Evolutionary conservation across 2,329 filamentous ascomycete genomes (phyloP).

Genomic region (Helicocarpus griseus): DNA sequence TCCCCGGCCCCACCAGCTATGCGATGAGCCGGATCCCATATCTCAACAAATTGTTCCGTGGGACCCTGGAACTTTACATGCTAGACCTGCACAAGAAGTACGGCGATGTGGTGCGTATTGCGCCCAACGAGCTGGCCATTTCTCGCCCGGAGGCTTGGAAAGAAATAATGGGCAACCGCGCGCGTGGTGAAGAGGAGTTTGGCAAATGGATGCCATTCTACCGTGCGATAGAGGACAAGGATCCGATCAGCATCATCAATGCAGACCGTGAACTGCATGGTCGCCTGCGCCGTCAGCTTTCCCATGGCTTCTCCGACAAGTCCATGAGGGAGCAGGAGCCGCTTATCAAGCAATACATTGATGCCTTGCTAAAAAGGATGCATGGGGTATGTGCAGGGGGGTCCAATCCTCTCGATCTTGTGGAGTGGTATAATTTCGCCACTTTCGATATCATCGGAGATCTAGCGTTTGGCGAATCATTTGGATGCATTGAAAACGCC

Average conservation of each 20-base stretch:
- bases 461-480: constrained; percentile 23
- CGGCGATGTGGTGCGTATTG: constrained; percentile 22
- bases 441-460: constrained; percentile 27
- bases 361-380: constrained; percentile 22
- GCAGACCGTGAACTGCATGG: constrained; percentile 17
- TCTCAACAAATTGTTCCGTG: constrained; percentile 7
- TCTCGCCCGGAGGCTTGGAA: constrained; percentile 18
- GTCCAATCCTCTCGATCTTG: constrained; percentile 15
- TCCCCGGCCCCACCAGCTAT: constrained; percentile 15
- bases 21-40: constrained; percentile 13
- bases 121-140: constrained; percentile 20
- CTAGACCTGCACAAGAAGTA: constrained; percentile 19
- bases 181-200: constrained; percentile 11
- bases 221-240: neutral
- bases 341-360: constrained; percentile 23
- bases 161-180: constrained; percentile 20
- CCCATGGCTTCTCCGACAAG: constrained; percentile 32
- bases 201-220: constrained; percentile 16
- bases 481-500: constrained; percentile 20
- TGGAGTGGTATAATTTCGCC: constrained; percentile 23
- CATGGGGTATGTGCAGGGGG: constrained; percentile 11
- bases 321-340: constrained; percentile 29
- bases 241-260: constrained; percentile 6
- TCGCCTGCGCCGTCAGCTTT: constrained; percentile 20
- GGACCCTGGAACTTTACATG: constrained; percentile 16